A percentile compares a stretch with the other conserved stretches of the same genome.
These are phyloP conservation scores for Ceriops decandra DNA, from an alignment of 345 rosid genomes.

Conservation along the genomic window DNA sequence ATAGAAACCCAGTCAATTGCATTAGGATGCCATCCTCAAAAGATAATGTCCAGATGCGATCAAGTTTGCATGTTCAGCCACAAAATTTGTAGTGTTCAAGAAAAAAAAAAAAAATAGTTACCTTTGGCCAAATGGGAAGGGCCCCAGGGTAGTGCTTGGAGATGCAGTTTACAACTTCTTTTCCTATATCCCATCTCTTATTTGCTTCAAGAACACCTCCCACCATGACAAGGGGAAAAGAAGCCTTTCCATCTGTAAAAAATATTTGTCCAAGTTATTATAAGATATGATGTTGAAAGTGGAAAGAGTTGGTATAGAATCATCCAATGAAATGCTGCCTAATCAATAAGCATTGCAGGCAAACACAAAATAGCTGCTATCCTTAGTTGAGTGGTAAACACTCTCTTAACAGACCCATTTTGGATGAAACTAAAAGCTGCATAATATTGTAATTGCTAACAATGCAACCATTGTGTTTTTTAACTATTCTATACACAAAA, in stretches of 20 bases:
- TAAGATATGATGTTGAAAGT: background rate
- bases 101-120: constrained; percentile 20
- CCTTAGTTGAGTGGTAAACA: too few relatives aligned
- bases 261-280: background rate
- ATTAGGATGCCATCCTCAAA: too few relatives aligned
- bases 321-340: background rate
- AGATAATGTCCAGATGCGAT: background rate
- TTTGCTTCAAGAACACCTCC: constrained; percentile 76
- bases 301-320: background rate
- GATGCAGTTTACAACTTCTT: constrained; percentile 54
- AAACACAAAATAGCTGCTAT: too few relatives aligned
- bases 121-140: constrained; percentile 59
- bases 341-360: too few relatives aligned
- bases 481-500: too few relatives aligned
- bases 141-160: constrained; percentile 46
- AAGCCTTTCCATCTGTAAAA: constrained; percentile 52
- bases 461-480: too few relatives aligned
- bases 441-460: too few relatives aligned
- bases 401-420: too few relatives aligned
- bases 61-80: background rate
- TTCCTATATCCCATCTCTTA: constrained; percentile 65
- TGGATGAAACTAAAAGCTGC: too few relatives aligned
- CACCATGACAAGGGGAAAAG: constrained; percentile 74
- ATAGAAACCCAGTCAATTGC: too few relatives aligned
- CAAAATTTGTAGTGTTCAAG: too few relatives aligned